Evolutionary conservation across 2,329 filamentous ascomycete genomes (phyloP), one percentile per base, ranked within the genome.

Genomic region (Sordariomycetes sp.): DNA sequence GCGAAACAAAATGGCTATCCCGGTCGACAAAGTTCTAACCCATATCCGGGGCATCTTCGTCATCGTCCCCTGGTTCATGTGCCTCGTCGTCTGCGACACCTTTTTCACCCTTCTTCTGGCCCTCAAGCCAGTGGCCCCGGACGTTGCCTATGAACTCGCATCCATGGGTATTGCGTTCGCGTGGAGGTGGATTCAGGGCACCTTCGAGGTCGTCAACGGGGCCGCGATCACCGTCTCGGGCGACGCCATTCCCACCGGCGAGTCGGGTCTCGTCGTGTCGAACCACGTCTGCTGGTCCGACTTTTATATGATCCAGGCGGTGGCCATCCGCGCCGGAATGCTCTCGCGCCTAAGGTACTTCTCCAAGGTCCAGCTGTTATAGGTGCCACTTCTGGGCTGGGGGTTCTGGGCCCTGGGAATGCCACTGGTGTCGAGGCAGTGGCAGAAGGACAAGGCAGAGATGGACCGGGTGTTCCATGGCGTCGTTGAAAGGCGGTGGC

Each of bases 401-500:
- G 82, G 80, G 1, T 70, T 85, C 36, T 83, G 80, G 80, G 80
- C 77, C 3, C 81, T 84, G 74, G 79, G 80, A 2, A 83, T 85
- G 79, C 81, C 81, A 7, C 72, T 85, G 68, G 79, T 84, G 24
- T 81, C 74, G 63, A 70, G 81, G 56, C 77, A 79, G 57, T 85
- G 82, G 81, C 73, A 75, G 62, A 72, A 71, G 59, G 81, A 85
- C 65, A 72, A 74, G 63, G 66, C 65, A 17, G 80, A 84, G 67
- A 72, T 85, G 62, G 73, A 79, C 54, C 71, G 75, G 28, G 77
- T 84, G 12, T 85, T 85, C 63, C 63, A 70, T 7, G 77, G 79
- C 20, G 77, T 83, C 53, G 72, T 76, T 13, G 64, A 71, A 53
- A 71, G 70, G 58, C 71, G 71, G 54, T 81, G 77, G 74, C 80